Evolutionary conservation across 2,329 filamentous ascomycete species (phyloP), one percentile per base, ranked within the genome.

Genomic region (Venturia aucupariae): DNA sequence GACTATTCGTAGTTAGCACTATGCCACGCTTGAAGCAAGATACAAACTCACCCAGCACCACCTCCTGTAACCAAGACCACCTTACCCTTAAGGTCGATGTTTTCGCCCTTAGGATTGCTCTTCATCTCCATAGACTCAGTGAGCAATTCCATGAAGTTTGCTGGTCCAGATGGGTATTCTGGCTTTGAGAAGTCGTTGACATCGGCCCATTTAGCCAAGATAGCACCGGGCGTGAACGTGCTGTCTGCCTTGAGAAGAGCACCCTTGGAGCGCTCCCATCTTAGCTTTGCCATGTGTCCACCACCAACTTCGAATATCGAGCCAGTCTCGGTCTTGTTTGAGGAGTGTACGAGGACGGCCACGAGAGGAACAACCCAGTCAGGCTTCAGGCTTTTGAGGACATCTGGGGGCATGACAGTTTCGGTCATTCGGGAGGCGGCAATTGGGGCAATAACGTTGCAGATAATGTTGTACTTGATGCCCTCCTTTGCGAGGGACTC

Each of bases 401-500:
- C 82, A 72, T 96, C 91, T 35, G 90, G 89, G 39, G 90, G 90
- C 90, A 96, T 91, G 69, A 95, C 82, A 30, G 91, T 95, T 75
- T 90, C 85, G 38, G 90, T 95, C 90, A 96, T 92, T 74, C 92
- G 86, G 78, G 89, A 92, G 65, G 90, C 92, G 69, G 92, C 92
- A 72, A 96, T 90, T 64, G 92, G 92, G 17, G 92, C 90, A 80
- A 96, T 93, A 69, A 90, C 90, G 76, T 96, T 96, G 80, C 82
- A 84, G 70, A 94, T 78, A 70, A 96, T 96, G 82, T 96, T 96
- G 80, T 96, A 96, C 79, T 96, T 96, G 74, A 84, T 82, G 68
- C 92, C 92, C 80, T 96, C 92, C 82, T 96, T 96, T 64, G 92
- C 92, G 67, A 96, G 82, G 7, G 92, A 95, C 82, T 96, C 92